Base-by-base conservation (phyloP, 371 early-diverging fungal genomes). In the Mycotypha africana region DNA sequence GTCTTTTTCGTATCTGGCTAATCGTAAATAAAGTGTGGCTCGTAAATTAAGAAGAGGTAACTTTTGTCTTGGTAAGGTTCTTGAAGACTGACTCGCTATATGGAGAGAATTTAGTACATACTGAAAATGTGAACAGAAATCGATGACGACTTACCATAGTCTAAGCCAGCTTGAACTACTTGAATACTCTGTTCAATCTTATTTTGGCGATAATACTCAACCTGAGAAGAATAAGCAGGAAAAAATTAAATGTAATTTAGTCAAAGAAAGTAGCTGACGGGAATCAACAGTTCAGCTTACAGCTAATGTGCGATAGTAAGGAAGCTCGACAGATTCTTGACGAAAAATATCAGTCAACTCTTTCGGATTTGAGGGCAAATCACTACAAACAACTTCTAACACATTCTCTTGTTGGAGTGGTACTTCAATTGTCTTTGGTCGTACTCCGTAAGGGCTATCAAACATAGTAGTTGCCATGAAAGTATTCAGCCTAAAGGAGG, bases 321-420 rank as follows among this genome's bases (percentile, higher is more conserved):
- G 63, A 21, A 88, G 69, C 3, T 85, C 79, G 16, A 78, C 83
- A 35, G 67, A 65, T 54, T 92, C 92, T 42, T 82, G 74, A 30
- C 71, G 79, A 34, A 93, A 77, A 47, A 93, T 91, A 35, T 81
- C 79, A 36, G 88, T 83, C 24, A 93, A 76, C 42, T 87, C 85
- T 17, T 73, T 70, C 9, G 84, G 80, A 44, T 82, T 74, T 20
- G 58, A 67, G 0, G 81, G 82, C 17, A 91, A 64, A 61, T 86
- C 88, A 21, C 75, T 70, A 53, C 89, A 84, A 22, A 85, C 84
- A 31, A 91, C 88, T 58, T 87, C 89, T 36, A 92, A 64, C 5
- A 90, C 85, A 65, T 85, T 80, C 46, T 85, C 85, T 32, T 81
- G 84, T 47, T 83, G 76, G 23, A 92, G 60, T 17, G 89, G 90